Percentiles rank a stretch among this genome's conserved stretches.
These are phyloP conservation scores for Umbelopsis isabellina DNA, from an alignment of 192 early-diverging fungal genomes.

Conservation along the genomic window DNA sequence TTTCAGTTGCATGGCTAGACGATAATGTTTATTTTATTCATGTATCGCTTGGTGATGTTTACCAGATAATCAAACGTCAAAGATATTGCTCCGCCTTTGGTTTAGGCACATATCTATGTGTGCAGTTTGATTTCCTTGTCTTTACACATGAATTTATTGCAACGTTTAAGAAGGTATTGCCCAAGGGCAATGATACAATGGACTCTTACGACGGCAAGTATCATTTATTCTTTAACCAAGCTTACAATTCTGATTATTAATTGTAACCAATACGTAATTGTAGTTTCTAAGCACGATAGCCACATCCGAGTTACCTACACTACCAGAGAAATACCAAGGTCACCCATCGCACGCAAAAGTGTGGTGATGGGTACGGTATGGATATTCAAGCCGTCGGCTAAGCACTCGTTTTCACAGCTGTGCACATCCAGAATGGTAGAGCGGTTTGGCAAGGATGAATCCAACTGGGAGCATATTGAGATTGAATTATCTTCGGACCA, in stretches of 20 bases:
- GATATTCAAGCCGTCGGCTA: slow-evolving; percentile 72
- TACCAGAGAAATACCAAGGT: slow-evolving; percentile 65
- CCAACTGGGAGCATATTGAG: slow-evolving; percentile 79
- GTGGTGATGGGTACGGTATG: slow-evolving; percentile 93
- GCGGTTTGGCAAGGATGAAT: slow-evolving; percentile 81
- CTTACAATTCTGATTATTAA: too few relatives aligned
- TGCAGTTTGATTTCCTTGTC: slow-evolving; percentile 89
- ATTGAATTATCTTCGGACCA: slow-evolving; percentile 47
- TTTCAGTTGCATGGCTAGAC: not conserved
- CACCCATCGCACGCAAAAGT: slow-evolving; percentile 79
- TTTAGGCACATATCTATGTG: slow-evolving; percentile 85
- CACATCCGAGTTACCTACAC: slow-evolving; percentile 32
- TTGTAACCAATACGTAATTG: not conserved
- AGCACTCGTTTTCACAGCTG: slow-evolving; percentile 64
- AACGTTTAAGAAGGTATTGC: slow-evolving; percentile 73
- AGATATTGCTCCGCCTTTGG: slow-evolving; percentile 87
- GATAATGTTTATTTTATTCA: not conserved
- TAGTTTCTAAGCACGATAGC: not conserved
- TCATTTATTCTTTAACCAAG: not conserved
- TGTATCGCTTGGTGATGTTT: not conserved
- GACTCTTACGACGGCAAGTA: not conserved
- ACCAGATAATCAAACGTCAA: slow-evolving; percentile 82
- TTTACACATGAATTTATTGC: slow-evolving; percentile 95
- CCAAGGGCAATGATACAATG: slow-evolving; percentile 47
- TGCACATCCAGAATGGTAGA: slow-evolving; percentile 87